phyloP scores from a whole-genome alignment of 768 basidiomycete genomes.

The Hirschioporus abietinus region DNA sequence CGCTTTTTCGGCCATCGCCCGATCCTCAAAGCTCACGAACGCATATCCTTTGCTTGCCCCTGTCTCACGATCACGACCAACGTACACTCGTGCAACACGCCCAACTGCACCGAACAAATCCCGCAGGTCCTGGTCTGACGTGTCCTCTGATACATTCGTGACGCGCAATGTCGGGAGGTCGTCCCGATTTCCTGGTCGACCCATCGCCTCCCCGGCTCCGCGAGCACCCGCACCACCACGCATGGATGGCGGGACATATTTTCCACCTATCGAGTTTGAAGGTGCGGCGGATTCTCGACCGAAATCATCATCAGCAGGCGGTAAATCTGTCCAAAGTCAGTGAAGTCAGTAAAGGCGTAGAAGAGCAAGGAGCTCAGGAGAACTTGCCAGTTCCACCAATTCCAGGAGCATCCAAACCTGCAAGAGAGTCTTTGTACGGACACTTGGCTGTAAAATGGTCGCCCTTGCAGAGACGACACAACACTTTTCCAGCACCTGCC shows the following conservation, averaged over 20 bases:
- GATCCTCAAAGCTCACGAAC: conserved; percentile 92
- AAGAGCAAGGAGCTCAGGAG: not conserved
- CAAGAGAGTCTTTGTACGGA: conserved; percentile 94
- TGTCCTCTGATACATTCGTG: conserved; percentile 95
- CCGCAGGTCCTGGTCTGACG: conserved; percentile 88
- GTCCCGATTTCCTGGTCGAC: conserved; percentile 58
- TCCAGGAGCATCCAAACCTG: conserved; percentile 62
- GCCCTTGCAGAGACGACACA: conserved; percentile 92
- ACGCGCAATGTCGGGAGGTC: conserved; percentile 96
- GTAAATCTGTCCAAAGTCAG: conserved; percentile 26
- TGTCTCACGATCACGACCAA: conserved; percentile 92
- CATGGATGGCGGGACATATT: conserved; percentile 94
- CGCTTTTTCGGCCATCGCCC: conserved; percentile 73
- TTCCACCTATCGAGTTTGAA: conserved; percentile 48
- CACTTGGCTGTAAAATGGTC: conserved; percentile 98
- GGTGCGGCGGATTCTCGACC: conserved; percentile 26
- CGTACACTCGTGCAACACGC: conserved; percentile 82
- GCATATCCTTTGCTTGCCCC: conserved; percentile 95
- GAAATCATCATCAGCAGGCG: conserved; percentile 31
- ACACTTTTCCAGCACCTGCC: conserved; percentile 81
- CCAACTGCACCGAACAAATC: conserved; percentile 88
- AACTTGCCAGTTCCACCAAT: conserved; percentile 12
- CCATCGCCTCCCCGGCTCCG: conserved; percentile 76
- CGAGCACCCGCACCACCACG: conserved; percentile 57
- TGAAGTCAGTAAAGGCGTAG: not conserved